phyloP scores from a whole-genome alignment of 768 basidiomycete species.

The Russula virescens region DNA sequence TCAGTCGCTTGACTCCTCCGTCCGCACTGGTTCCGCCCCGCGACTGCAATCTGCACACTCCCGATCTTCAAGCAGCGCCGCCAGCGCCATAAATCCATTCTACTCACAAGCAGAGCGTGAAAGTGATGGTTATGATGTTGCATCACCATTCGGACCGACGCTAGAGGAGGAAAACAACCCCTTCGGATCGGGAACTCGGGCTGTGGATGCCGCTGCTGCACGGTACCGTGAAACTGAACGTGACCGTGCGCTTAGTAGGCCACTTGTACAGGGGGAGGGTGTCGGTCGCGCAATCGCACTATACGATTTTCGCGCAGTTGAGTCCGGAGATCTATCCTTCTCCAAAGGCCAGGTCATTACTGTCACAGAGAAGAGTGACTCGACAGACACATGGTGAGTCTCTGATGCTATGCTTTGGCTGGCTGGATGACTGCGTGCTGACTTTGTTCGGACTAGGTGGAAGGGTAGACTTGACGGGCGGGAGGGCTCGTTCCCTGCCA shows the following conservation, averaged over 20 bases:
- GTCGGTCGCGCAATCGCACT: conserved; percentile 69
- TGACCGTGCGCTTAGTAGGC: conserved; percentile 40
- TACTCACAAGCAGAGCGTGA: conserved; percentile 8
- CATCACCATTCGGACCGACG: conserved; percentile 12
- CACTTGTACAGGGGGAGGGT: conserved; percentile 51
- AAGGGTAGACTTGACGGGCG: conserved; percentile 56
- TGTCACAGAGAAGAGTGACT: conserved; percentile 63
- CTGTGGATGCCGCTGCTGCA: background rate
- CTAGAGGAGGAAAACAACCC: conserved; percentile 19
- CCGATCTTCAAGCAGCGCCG: conserved; percentile 9
- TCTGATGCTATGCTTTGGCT: background rate
- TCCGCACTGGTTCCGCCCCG: background rate
- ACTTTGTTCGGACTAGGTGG: conserved; percentile 50
- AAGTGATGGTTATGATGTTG: conserved; percentile 6
- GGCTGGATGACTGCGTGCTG: background rate
- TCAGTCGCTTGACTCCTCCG: conserved; percentile 5
- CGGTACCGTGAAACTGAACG: conserved; percentile 15
- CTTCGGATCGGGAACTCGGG: conserved; percentile 7
- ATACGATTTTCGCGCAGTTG: conserved; percentile 66
- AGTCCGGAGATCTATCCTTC: conserved; percentile 74
- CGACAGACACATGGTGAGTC: conserved; percentile 65
- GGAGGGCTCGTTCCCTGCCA: conserved; percentile 75
- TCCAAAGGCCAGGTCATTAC: conserved; percentile 68
- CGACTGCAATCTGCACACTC: conserved; percentile 5
- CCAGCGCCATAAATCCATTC: conserved; percentile 7